A percentile compares a stretch with the other conserved stretches of the same genome.
Conservation (phyloP, 2,329 filamentous ascomycete genomes). For the Trichoderma sp. region DNA sequence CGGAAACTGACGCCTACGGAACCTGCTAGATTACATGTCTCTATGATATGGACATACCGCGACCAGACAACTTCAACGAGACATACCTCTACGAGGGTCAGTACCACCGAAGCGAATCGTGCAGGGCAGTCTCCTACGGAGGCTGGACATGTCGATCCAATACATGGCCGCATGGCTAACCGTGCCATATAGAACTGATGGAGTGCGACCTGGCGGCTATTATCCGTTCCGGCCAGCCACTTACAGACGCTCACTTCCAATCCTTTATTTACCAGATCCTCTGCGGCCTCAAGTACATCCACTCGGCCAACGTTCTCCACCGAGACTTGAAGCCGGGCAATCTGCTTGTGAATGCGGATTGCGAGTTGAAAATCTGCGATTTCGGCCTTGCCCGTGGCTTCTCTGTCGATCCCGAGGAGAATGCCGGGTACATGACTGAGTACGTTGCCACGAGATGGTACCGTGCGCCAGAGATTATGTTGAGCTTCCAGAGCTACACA, state of each 20-base stretch:
- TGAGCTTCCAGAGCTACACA: conserved; percentile 99
- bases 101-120: conserved; percentile 32
- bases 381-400: conserved; percentile 96
- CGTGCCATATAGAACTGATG: conserved; percentile 76
- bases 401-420: conserved; percentile 95
- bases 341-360: conserved; percentile 96
- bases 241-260: conserved; percentile 98
- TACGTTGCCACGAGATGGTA: conserved; percentile 98
- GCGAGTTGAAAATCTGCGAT: conserved; percentile 98
- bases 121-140: background rate
- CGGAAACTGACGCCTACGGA: conserved; percentile 15
- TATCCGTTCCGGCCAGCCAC: conserved; percentile 92
- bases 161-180: conserved; percentile 28
- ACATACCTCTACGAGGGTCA: conserved; percentile 97
- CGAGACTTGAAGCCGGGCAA: conserved; percentile 97
- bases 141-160: background rate
- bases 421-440: conserved; percentile 99
- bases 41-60: conserved; percentile 99
- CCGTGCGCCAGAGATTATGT: conserved; percentile 94
- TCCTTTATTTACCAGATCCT: conserved; percentile 99
- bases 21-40: conserved; percentile 86
- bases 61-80: conserved; percentile 98
- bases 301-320: conserved; percentile 96
- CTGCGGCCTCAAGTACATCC: conserved; percentile 97
- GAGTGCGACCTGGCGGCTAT: conserved; percentile 98